Percentiles rank a stretch among this genome's conserved stretches.
Evolutionary conservation across 2,329 filamentous ascomycete genomes (phyloP).

Genomic region (Corinectria fuckeliana): DNA sequence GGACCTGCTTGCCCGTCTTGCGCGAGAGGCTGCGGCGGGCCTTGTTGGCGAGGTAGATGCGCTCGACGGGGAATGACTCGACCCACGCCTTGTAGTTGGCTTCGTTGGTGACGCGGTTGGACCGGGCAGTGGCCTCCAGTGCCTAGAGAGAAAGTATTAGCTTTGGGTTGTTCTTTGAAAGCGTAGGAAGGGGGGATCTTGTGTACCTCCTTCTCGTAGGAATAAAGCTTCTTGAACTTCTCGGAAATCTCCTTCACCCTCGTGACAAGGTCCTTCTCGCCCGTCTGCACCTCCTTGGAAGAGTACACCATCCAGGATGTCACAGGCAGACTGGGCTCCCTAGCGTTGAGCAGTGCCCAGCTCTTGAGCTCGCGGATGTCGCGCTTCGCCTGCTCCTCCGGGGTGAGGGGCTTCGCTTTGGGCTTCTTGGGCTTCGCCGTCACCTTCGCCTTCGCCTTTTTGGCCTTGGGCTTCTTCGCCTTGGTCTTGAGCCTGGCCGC

Average conservation of each 20-base stretch:
- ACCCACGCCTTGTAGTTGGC: conserved; percentile 55
- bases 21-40: conserved; percentile 53
- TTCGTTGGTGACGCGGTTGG: conserved; percentile 52
- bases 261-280: conserved; percentile 13
- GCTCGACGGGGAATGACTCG: conserved; percentile 46
- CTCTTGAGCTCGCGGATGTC: conserved; percentile 35
- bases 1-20: conserved; percentile 38
- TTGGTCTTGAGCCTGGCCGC: conserved; percentile 13
- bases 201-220: conserved; percentile 53
- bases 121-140: conserved; percentile 41
- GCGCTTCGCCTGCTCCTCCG: conserved; percentile 43
- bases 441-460: conserved; percentile 38
- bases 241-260: conserved; percentile 39
- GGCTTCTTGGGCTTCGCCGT: conserved; percentile 39
- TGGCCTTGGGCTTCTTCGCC: conserved; percentile 28
- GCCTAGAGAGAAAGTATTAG: conserved; percentile 25
- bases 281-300: conserved; percentile 37
- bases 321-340: conserved; percentile 44
- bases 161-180: neutral
- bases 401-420: conserved; percentile 42
- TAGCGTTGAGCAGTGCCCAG: conserved; percentile 49
- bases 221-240: conserved; percentile 49
- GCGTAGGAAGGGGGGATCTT: neutral
- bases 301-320: conserved; percentile 49
- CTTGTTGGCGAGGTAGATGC: conserved; percentile 54